Evolutionary conservation across 176 grass and related monocot species (phyloP), one percentile per base, ranked within the genome.

Genomic region (Themeda triandra): DNA sequence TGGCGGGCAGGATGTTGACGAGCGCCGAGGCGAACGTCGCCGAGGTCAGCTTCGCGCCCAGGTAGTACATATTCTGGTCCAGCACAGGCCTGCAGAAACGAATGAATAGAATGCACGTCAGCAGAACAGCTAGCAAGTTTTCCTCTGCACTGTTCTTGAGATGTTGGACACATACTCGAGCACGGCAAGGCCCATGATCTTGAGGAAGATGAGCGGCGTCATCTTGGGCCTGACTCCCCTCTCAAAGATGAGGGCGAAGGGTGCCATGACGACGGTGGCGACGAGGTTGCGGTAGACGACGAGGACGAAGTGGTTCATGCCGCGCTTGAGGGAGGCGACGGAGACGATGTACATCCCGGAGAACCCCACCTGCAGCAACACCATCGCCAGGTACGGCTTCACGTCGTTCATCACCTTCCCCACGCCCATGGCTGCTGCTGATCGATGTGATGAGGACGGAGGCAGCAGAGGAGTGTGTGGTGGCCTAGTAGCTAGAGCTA

Each of bases 321-420:
- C 95, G 23, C 72, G 84, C 70, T 88, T 89, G 30, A 97, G 65
- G 9, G 92, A 91, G 2, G 89, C 93, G 36, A 95, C 85, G 48
- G 96, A 65, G 39, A 98, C 85, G 79, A 98, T 85, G 82, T 92
- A 95, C 93, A 98, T 95, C 59, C 96, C 96, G 42, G 92, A 51
- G 68, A 92, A 98, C 6, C 96, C 92, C 2, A 93, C 27, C 89
- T 93, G 91, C 80, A 98, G 83, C 54, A 98, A 77, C 80, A 98
- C 89, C 92, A 98, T 98, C 21, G 78, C 83, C 75, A 90, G 49
- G 89, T 92, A 98, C 33, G 92, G 92, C 91, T 93, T 98, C 75
- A 83, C 46, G 15, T 91, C 86, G 63, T 41, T 87, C 73, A 96
- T 44, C 2, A 85, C 44, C 88, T 87, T 89, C 18, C 91, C 86